A percentile compares a stretch with the other conserved stretches of the same genome.
These are phyloP conservation scores for Penicillium ucsense DNA, from an alignment of 495 filamentous ascomycete genomes.

Conservation along the genomic window DNA sequence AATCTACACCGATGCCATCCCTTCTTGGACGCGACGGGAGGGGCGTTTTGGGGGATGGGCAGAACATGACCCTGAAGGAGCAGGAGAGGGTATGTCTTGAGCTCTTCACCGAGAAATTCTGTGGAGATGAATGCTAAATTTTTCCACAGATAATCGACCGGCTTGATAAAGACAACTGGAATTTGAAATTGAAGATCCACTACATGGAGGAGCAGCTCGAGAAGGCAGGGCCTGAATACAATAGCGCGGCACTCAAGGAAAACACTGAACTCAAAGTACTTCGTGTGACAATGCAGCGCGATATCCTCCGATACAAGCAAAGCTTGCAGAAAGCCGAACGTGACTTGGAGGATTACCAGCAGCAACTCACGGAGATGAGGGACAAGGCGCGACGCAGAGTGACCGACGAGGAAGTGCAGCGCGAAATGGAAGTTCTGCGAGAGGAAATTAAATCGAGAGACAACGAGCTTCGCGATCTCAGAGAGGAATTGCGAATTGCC, in stretches of 20 bases:
- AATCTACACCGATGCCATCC: slow-evolving; percentile 68
- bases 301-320: slow-evolving; percentile 77
- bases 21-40: slow-evolving; percentile 49
- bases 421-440: slow-evolving; percentile 51
- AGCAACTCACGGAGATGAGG: slow-evolving; percentile 66
- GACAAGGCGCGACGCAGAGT: slow-evolving; percentile 70
- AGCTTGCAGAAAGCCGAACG: slow-evolving; percentile 67
- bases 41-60: slow-evolving; percentile 62
- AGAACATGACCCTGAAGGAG: slow-evolving; percentile 74
- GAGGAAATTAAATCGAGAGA: slow-evolving; percentile 50
- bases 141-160: slow-evolving; percentile 65
- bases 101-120: background rate
- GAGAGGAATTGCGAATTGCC: slow-evolving; percentile 32
- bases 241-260: slow-evolving; percentile 77
- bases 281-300: slow-evolving; percentile 74
- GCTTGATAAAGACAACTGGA: slow-evolving; percentile 93
- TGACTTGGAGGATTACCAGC: slow-evolving; percentile 65
- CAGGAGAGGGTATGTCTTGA: slow-evolving; percentile 65
- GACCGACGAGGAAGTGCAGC: slow-evolving; percentile 52
- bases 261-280: slow-evolving; percentile 93
- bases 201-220: slow-evolving; percentile 81
- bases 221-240: slow-evolving; percentile 79
- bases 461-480: slow-evolving; percentile 37
- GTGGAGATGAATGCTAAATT: slow-evolving; percentile 6
- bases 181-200: slow-evolving; percentile 93